Evolutionary conservation across 495 filamentous ascomycete species (phyloP).

Genomic region (Thermothielavioides terrestris): DNA sequence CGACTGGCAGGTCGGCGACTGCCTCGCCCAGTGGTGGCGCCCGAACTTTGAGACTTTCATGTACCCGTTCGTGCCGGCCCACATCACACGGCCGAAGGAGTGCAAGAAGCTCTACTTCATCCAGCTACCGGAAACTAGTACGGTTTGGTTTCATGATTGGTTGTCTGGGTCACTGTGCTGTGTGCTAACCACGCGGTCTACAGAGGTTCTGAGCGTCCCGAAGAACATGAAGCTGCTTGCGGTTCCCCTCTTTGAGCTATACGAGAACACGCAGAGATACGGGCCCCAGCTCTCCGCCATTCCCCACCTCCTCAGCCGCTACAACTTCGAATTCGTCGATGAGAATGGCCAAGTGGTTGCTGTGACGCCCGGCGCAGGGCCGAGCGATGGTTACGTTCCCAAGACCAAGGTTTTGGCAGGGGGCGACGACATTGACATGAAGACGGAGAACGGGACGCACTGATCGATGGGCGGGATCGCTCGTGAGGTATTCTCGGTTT

Average conservation of each 20-base stretch:
- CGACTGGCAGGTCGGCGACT: constrained; percentile 91
- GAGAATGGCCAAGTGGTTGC: constrained; percentile 84
- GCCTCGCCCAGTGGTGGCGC: constrained; percentile 95
- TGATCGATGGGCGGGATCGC: neutral
- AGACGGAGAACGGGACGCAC: constrained; percentile 26
- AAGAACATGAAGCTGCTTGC: constrained; percentile 99
- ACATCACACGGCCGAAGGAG: constrained; percentile 94
- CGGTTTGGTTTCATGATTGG: constrained; percentile 29
- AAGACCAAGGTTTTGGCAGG: constrained; percentile 71
- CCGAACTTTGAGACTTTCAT: constrained; percentile 99
- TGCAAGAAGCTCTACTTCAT: constrained; percentile 99
- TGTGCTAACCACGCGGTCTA: constrained; percentile 15
- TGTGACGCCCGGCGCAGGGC: constrained; percentile 63
- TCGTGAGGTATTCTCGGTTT: neutral
- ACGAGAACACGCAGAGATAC: constrained; percentile 92
- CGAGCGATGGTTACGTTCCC: constrained; percentile 40
- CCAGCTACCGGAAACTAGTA: constrained; percentile 84
- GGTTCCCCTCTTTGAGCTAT: constrained; percentile 93
- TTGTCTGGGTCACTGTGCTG: neutral
- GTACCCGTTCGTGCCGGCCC: constrained; percentile 95
- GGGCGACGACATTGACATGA: constrained; percentile 54
- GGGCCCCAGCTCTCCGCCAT: constrained; percentile 94
- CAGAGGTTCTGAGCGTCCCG: constrained; percentile 92
- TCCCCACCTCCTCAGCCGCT: constrained; percentile 83
- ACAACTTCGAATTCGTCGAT: constrained; percentile 98